Evolutionary conservation across 495 filamentous ascomycete species (phyloP).

Genomic region (Penicillium chermesinum): DNA sequence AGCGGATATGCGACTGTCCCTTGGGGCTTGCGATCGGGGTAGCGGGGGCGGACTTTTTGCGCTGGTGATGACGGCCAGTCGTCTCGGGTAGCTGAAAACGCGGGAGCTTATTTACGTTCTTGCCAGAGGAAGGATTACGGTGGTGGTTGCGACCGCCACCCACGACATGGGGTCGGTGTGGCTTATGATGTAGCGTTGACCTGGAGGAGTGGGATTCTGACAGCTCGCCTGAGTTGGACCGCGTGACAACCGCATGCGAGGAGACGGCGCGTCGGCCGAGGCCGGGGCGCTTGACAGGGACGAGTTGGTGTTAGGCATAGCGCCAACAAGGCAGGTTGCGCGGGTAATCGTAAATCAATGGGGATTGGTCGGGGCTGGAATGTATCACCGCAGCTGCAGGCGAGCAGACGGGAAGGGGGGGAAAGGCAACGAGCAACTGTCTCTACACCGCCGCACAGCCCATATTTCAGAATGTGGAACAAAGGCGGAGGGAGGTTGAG

Average conservation of each 20-base stretch:
- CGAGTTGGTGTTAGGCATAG: slow-evolving; percentile 41
- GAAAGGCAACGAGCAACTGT: slow-evolving; percentile 23
- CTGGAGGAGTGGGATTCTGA: slow-evolving; percentile 33
- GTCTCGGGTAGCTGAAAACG: slow-evolving; percentile 32
- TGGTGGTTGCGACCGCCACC: slow-evolving; percentile 41
- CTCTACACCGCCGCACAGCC: slow-evolving; percentile 16
- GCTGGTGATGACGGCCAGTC: slow-evolving; percentile 38
- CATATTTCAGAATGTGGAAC: background rate
- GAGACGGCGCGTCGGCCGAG: slow-evolving; percentile 45
- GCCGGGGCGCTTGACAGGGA: slow-evolving; percentile 45
- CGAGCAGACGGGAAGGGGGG: slow-evolving; percentile 15
- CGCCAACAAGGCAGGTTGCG: slow-evolving; percentile 20
- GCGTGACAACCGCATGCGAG: slow-evolving; percentile 44
- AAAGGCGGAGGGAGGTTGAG: background rate
- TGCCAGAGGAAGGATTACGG: slow-evolving; percentile 40
- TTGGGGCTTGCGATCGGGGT: slow-evolving; percentile 42
- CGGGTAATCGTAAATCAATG: slow-evolving; percentile 26
- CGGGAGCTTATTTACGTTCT: slow-evolving; percentile 41
- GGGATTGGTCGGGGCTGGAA: slow-evolving; percentile 28
- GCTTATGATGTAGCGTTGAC: slow-evolving; percentile 25
- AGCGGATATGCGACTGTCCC: slow-evolving; percentile 33
- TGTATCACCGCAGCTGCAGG: slow-evolving; percentile 24
- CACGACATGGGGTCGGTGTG: slow-evolving; percentile 41
- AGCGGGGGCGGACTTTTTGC: slow-evolving; percentile 46
- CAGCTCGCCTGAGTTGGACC: slow-evolving; percentile 32